Evolutionary conservation across 2,329 filamentous ascomycete genomes (phyloP), one percentile per base, ranked within the genome.

Genomic region (Lomentospora prolificans): DNA sequence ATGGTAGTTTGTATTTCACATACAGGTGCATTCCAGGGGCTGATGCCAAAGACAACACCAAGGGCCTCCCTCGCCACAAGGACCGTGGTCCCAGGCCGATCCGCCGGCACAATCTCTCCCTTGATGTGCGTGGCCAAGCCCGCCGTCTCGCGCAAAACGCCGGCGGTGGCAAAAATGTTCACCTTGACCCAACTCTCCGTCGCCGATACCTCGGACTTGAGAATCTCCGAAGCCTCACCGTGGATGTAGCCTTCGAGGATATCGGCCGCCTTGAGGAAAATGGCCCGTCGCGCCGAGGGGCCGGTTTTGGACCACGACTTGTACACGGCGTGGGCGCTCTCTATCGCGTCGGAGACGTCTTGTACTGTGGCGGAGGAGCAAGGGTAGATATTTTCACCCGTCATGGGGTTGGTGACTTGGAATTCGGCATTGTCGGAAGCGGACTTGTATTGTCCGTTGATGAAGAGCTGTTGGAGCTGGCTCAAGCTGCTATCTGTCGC

Each of bases 11-110:
- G 17, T 12, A n/a, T 17, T 55, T 17, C 9, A 30, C 52, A 36
- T 55, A 64, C 63, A 2, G 61, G 65, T 8, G 64, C 64, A 62
- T 73, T 85, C 84, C 86, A 89, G 2, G 86, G 85, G 9, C 81
- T 83, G 63, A 89, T 87, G 3, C 77, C 82, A 44, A 88, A 70
- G 17, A 87, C 75, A 3, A 88, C 85, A 1, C 86, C 86, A 60
- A 81, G 85, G 0, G 86, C 84, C 66, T 87, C 82, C 64, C 83
- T 83, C 61, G 80, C 75, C 2, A 89, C 70, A 58, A 89, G 70
- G 0, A 82, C 83, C 8, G 70, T 75, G 22, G 76, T 77, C 0
- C 76, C 80, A 30, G 80, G 75, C 1, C 63, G 59, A 7, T 69
- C 65, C 3, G 64, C 64, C 2, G 71, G 70, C 2, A 66, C 55